Evolutionary conservation across 176 grass and related monocot genomes (phyloP), one percentile per base, ranked within the genome.

Genomic region (Zea mays): DNA sequence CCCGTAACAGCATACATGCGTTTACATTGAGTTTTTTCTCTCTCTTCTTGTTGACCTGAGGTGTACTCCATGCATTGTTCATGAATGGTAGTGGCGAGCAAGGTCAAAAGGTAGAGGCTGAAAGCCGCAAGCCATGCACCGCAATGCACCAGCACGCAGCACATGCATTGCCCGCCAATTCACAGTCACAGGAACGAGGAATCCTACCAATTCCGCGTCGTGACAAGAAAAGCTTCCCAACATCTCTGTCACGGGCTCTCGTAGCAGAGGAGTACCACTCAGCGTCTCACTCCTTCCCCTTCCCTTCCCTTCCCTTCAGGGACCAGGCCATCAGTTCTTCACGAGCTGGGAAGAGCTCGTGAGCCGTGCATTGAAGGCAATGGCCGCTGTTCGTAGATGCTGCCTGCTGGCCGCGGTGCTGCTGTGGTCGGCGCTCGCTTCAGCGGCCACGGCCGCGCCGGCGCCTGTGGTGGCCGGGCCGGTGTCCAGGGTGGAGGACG

Each of bases 401-500:
- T 15, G 44, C 65, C 9, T 74, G 60, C 70, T 19, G 34, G 59
- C 55, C 5, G n/a, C 8, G 47, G 6, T 57, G 43, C 35, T 50
- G 39, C 69, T 88, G 21, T 88, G 74, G 79, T n/a, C 66, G 16
- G 57, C 51, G 69, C 15, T 13, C 68, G 57, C 14, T 38, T 55
- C 38, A 5, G 72, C 3, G 15, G 71, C 36, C 7, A 48, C 72
- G 34, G 60, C 19, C 2, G 55, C 56, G 15, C 15, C 79, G 7
- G 63, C 62, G 34, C 78, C 84, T 6, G 86, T 75, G 71, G 86
- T 72, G 68, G 44, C 80, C 52, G 85, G 89, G 13, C 89, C 90
- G 8, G 73, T 92, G 38, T 92, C 90, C 34, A 90, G 46, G 64
- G 96, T 85, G 78, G 85, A 86, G 49, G 92, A 92, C 56, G 89